Evolutionary conservation across 495 filamentous ascomycete genomes (phyloP), one percentile per base, ranked within the genome.

Genomic region (Xylaria intraflava): DNA sequence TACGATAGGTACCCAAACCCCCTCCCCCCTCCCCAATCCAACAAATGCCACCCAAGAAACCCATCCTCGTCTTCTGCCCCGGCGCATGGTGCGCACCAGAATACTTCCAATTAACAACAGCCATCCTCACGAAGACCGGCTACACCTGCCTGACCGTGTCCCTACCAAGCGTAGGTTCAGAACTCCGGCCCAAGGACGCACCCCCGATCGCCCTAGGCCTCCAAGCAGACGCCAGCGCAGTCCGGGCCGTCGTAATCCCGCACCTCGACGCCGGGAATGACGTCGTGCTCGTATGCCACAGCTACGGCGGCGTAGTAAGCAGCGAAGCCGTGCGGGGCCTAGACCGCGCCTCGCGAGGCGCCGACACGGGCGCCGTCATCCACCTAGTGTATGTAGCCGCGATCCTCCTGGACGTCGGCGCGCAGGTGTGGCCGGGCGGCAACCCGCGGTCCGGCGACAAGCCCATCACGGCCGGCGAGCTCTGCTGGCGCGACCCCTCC

Each of bases 281-380:
- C 53, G 67, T 81, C 14, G 64, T 81, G 5, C 52, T 80, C 14
- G 59, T 79, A 3, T 68, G 61, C 14, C 77, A 80, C 57, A 77
- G 74, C 33, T 82, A 78, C 66, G 69, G 77, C 26, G 79, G 78
- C 5, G 51, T 76, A 10, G 74, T 78, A 0, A 76, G 73, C 7
- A 70, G 64, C 58, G 77, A 72, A 46, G 75, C 76, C 3, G 58
- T 80, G 33, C 70, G 72, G 29, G 76, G 70, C 14, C 54, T 65
- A 10, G 45, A 59, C 38, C 14, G 22, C 14, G 35, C 41, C 27
- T 51, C 53, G 8, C 55, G 55, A 19, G 55, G 55, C 6, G n/a
- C 48, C 2, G 42, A 31, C 16, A 40, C 42, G 1, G 38, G 41
- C 35, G 49, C 55, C 20, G 55, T 57, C 12, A 48, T 51, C 31